Evolutionary conservation across 202 grass and related monocot species (phyloP).

Genomic region (Schoenoplectus tabernaemontani): DNA sequence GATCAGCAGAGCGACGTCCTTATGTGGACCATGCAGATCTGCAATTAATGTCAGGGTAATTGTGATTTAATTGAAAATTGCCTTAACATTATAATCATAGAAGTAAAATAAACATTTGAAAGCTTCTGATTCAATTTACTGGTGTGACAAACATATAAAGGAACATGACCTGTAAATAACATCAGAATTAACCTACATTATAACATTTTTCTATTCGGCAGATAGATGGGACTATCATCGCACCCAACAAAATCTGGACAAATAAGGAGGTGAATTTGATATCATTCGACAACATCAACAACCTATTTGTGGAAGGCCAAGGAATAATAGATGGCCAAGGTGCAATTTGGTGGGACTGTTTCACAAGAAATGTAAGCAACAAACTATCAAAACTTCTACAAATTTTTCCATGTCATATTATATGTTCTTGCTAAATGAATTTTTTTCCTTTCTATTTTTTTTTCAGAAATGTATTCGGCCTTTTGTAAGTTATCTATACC

Average conservation of each 20-base stretch:
- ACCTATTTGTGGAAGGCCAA: slow-evolving; percentile 28
- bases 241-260: slow-evolving; percentile 43
- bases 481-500: slow-evolving; percentile 37
- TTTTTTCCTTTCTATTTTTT: background rate
- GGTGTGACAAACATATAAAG: background rate
- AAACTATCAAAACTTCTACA: background rate
- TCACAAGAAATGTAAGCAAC: background rate
- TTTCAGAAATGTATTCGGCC: slow-evolving; percentile 37
- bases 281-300: slow-evolving; percentile 29
- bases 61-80: background rate
- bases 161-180: background rate
- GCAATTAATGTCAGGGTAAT: slow-evolving; percentile 29
- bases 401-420: background rate
- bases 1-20: slow-evolving; percentile 21
- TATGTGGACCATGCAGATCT: slow-evolving; percentile 32
- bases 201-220: slow-evolving; percentile 10
- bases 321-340: slow-evolving; percentile 49
- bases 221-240: slow-evolving; percentile 44
- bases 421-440: background rate
- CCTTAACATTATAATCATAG: background rate
- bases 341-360: slow-evolving; percentile 53
- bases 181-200: background rate
- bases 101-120: background rate
- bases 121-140: background rate
- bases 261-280: slow-evolving; percentile 12